Conservation (phyloP, 108 stramenopile species). For the Fragilaria crotonensis region DNA sequence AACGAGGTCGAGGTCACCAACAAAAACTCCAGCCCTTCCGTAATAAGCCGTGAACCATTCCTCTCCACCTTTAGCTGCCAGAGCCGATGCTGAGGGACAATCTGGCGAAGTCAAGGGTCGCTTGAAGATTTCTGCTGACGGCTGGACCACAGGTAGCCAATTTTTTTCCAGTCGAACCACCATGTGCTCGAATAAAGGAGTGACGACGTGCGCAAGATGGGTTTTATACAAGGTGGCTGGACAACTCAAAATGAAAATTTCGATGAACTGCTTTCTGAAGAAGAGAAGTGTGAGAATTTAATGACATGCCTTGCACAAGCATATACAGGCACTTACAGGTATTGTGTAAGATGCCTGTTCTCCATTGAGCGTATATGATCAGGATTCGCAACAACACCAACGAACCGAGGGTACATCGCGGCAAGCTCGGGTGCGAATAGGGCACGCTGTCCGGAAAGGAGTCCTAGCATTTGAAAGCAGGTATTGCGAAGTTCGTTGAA, state of each 20-base stretch:
- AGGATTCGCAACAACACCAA: conserved; percentile 50
- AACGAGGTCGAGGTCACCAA: conserved; percentile 70
- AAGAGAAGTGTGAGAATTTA: background rate
- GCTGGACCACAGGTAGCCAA: conserved; percentile 52
- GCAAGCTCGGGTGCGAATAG: conserved; percentile 74
- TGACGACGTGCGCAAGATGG: conserved; percentile 72
- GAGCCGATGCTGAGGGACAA: conserved; percentile 44
- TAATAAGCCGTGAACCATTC: conserved; percentile 69
- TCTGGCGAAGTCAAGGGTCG: conserved; percentile 41
- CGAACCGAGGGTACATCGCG: conserved; percentile 50
- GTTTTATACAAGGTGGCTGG: conserved; percentile 74
- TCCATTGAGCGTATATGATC: conserved; percentile 74
- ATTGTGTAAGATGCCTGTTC: conserved; percentile 81
- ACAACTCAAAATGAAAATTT: conserved; percentile 61
- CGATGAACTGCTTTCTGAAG: conserved; percentile 76
- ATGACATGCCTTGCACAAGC: background rate
- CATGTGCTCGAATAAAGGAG: conserved; percentile 67
- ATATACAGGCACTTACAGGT: conserved; percentile 53
- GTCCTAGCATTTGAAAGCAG: conserved; percentile 74
- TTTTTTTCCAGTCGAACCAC: conserved; percentile 63
- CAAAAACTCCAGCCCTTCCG: conserved; percentile 75
- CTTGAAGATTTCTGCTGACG: conserved; percentile 20
- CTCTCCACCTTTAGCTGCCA: conserved; percentile 51
- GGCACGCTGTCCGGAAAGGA: conserved; percentile 59
- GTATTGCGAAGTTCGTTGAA: conserved; percentile 77